phyloP scores from a whole-genome alignment of 2,329 filamentous ascomycete genomes.

The Fusarium sp. region DNA sequence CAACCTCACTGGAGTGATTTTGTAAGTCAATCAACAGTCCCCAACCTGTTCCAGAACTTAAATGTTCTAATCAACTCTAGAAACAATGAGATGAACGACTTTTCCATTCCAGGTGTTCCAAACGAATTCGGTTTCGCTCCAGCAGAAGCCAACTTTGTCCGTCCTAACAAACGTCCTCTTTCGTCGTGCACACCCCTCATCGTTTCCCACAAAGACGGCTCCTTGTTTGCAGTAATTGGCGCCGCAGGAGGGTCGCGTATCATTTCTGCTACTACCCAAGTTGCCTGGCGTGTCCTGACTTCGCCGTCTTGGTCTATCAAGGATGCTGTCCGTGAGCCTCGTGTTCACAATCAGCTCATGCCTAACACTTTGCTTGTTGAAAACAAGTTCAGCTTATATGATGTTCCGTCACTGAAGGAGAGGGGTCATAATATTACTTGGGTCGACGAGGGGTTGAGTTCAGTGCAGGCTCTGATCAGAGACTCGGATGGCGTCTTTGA shows the following conservation, averaged over 20 bases:
- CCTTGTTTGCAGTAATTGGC: constrained; percentile 76
- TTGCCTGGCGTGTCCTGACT: constrained; percentile 74
- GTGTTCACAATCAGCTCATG: constrained; percentile 85
- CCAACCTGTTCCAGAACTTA: neutral
- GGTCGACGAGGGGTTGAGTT: constrained; percentile 71
- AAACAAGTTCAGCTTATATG: constrained; percentile 70
- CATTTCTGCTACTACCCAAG: constrained; percentile 82
- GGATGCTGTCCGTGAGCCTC: constrained; percentile 72
- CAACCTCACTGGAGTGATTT: constrained; percentile 83
- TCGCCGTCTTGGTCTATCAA: constrained; percentile 69
- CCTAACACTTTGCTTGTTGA: constrained; percentile 78
- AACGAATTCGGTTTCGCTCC: constrained; percentile 91
- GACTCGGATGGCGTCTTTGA: constrained; percentile 77
- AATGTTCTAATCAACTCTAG: constrained; percentile 29
- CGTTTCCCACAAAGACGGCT: constrained; percentile 71
- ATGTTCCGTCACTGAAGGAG: constrained; percentile 71
- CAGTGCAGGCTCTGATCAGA: constrained; percentile 72
- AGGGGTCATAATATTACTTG: constrained; percentile 79
- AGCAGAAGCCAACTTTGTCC: constrained; percentile 82
- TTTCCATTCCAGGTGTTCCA: constrained; percentile 80
- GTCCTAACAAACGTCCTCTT: constrained; percentile 82
- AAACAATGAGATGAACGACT: constrained; percentile 80
- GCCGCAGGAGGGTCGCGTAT: constrained; percentile 86
- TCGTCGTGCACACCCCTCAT: constrained; percentile 87
- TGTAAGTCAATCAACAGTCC: constrained; percentile 61